These are phyloP conservation scores for Naganishia kalamii DNA, from an alignment of 768 basidiomycete species.

Conservation along the genomic window DNA sequence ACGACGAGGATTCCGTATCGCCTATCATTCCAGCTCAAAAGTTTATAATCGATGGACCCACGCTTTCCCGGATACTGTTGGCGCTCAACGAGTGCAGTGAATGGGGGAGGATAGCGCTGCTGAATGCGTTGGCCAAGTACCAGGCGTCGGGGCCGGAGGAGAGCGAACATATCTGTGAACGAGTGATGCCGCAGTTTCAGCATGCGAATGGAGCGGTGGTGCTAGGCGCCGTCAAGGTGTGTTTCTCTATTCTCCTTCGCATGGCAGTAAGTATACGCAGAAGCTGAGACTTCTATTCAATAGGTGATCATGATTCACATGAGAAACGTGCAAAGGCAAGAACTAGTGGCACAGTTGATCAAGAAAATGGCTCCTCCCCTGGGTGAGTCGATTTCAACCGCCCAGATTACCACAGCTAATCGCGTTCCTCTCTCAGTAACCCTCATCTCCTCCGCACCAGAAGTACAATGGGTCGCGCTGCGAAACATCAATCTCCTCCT, in stretches of 20 bases:
- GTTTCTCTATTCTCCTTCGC: constrained; percentile 23
- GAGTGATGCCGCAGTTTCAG: constrained; percentile 96
- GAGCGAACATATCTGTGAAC: constrained; percentile 96
- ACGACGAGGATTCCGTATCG: background rate
- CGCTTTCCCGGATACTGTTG: constrained; percentile 83
- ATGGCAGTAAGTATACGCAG: background rate
- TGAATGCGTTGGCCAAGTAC: constrained; percentile 80
- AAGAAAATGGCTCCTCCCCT: constrained; percentile 95
- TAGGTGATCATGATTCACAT: constrained; percentile 98
- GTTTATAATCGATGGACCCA: constrained; percentile 73
- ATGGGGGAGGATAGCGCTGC: constrained; percentile 93
- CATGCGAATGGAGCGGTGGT: constrained; percentile 95
- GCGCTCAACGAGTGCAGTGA: constrained; percentile 97
- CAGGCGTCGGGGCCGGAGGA: constrained; percentile 80
- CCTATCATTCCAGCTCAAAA: constrained; percentile 32
- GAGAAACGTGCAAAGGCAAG: constrained; percentile 70
- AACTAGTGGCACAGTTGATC: constrained; percentile 73
- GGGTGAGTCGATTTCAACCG: constrained; percentile 42
- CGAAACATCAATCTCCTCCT: constrained; percentile 94
- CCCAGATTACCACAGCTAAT: no score
- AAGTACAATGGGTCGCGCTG: constrained; percentile 96
- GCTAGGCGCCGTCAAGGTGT: constrained; percentile 86
- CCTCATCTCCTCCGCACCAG: constrained; percentile 88
- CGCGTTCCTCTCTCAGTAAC: constrained; percentile 57
- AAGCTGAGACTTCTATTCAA: background rate